phyloP scores from a whole-genome alignment of 208 protist genomes.

The Crithidia sp. region DNA sequence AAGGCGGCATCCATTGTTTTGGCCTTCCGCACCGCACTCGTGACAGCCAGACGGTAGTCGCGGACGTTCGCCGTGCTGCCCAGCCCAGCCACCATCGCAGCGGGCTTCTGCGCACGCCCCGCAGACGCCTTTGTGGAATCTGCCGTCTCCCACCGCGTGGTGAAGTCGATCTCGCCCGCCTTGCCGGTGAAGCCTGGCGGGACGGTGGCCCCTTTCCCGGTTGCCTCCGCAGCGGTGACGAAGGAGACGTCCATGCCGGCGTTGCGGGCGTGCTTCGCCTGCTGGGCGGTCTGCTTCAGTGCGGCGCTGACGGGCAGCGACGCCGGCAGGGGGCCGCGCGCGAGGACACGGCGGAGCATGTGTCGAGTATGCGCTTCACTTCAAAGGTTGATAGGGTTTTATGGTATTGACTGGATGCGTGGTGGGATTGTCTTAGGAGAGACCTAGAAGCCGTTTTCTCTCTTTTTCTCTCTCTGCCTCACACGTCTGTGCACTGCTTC shows the following conservation, averaged over 20 bases:
- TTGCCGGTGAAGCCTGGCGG: slow-evolving; percentile 55
- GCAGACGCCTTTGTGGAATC: neutral
- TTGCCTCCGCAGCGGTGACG: slow-evolving; percentile 16
- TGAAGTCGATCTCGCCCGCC: slow-evolving; percentile 41
- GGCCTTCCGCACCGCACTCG: slow-evolving; percentile 69
- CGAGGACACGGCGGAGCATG: slow-evolving; percentile 68
- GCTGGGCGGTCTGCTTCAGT: slow-evolving; percentile 13
- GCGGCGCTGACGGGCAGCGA: slow-evolving; percentile 37
- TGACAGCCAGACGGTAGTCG: slow-evolving; percentile 77
- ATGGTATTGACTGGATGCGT: neutral
- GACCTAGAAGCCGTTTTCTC: neutral
- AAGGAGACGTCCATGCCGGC: slow-evolving; percentile 31
- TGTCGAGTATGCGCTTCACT: neutral
- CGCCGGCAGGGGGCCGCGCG: slow-evolving; percentile 55
- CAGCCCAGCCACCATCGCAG: slow-evolving; percentile 35
- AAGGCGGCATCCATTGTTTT: slow-evolving; percentile 33
- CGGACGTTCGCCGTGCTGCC: slow-evolving; percentile 40
- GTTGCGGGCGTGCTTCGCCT: slow-evolving; percentile 9
- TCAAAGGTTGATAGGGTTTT: neutral
- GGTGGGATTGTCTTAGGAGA: slow-evolving; percentile 6
- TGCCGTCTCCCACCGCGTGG: slow-evolving; percentile 1
- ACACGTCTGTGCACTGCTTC: too few species aligned
- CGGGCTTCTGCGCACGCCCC: slow-evolving; percentile 9
- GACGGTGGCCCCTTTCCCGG: slow-evolving; percentile 11
- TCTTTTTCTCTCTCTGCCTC: neutral